These are phyloP conservation scores for Zea mays DNA, from an alignment of 176 grass and related monocot genomes.

Conservation along the genomic window Zm-B73-REFERENCE-NAM-5.0 NC_050101.1:174646501-174647000, in stretches of 20 bases:
- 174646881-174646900: slow-evolving; percentile 11
- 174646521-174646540: slow-evolving; percentile 29
- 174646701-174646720: slow-evolving; percentile 9
- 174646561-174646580: slow-evolving; percentile 5
- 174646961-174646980: slow-evolving; percentile 32
- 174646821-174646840: no score
- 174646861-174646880: slow-evolving; percentile 47
- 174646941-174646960: slow-evolving; percentile 36
- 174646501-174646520: background rate
- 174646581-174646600: background rate
- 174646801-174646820: no score
- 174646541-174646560: slow-evolving; percentile 45
- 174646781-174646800: no score
- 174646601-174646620: background rate
- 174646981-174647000: no score
- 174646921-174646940: slow-evolving; percentile 40
- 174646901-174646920: slow-evolving; percentile 13
- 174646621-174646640: slow-evolving; percentile 41
- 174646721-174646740: slow-evolving; percentile 31
- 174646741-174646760: no score
- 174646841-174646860: no score
- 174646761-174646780: no score
- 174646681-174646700: slow-evolving; percentile 35
- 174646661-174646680: background rate
- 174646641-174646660: background rate